A percentile compares a stretch with the other conserved stretches of the same genome.
phyloP scores from a whole-genome alignment of 345 rosid genomes.

The Eutrema heterophyllum region DNA sequence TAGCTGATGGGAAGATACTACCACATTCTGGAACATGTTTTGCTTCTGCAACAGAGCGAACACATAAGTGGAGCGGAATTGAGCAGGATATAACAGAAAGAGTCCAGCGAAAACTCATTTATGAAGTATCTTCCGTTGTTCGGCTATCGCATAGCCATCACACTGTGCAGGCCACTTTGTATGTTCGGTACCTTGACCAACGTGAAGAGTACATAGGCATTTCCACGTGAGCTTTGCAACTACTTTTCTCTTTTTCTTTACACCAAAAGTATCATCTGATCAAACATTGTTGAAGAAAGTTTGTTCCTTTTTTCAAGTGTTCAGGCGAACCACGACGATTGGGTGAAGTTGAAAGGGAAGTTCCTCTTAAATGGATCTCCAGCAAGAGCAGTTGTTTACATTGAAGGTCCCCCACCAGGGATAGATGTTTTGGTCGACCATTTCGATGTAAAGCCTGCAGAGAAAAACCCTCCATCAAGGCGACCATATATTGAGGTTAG shows the following conservation, averaged over 20 bases:
- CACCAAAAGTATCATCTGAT: neutral
- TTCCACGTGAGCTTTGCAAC: conserved; percentile 45
- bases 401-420: conserved; percentile 94
- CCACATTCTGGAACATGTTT: conserved; percentile 68
- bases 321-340: conserved; percentile 71
- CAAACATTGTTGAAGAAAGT: neutral
- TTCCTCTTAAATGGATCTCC: conserved; percentile 83
- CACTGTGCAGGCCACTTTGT: conserved; percentile 64
- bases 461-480: conserved; percentile 53
- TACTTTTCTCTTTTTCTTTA: neutral
- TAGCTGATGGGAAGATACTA: conserved; percentile 66
- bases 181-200: conserved; percentile 61
- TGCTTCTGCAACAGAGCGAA: conserved; percentile 77
- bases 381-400: conserved; percentile 62
- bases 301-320: conserved; percentile 38
- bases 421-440: conserved; percentile 76
- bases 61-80: conserved; percentile 86
- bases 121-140: conserved; percentile 64
- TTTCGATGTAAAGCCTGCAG: conserved; percentile 66
- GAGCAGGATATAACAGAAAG: conserved; percentile 82
- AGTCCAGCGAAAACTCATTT: conserved; percentile 70
- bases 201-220: conserved; percentile 78
- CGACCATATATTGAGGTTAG: conserved; percentile 71
- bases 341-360: conserved; percentile 77
- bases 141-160: conserved; percentile 63